Percentiles rank a stretch among this genome's conserved stretches.
These are phyloP conservation scores for Xylariales sp. DNA, from an alignment of 2,329 filamentous ascomycete species.

Conservation along the genomic window DNA sequence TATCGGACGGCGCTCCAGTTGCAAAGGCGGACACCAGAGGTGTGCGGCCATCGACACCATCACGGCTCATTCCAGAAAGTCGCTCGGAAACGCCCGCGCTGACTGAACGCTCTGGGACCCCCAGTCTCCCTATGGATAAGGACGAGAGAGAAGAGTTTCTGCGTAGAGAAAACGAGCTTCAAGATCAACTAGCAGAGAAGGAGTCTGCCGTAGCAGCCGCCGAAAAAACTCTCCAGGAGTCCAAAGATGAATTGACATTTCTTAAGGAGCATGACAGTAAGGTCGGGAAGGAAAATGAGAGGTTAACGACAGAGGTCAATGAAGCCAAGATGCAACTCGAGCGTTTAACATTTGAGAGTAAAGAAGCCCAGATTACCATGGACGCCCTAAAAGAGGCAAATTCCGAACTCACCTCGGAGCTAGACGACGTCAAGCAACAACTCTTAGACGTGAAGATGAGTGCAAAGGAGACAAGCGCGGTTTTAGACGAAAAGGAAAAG, in stretches of 20 bases:
- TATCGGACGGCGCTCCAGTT: conserved; percentile 64
- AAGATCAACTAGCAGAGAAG: conserved; percentile 94
- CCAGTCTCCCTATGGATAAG: conserved; percentile 89
- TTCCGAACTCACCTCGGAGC: conserved; percentile 86
- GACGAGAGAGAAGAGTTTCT: conserved; percentile 98
- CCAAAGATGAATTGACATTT: conserved; percentile 85
- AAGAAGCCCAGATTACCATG: conserved; percentile 97
- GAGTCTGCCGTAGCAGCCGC: conserved; percentile 82
- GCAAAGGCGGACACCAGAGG: conserved; percentile 58
- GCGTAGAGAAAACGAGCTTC: conserved; percentile 93
- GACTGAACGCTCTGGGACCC: conserved; percentile 87
- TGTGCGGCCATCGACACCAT: conserved; percentile 65
- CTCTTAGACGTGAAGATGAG: conserved; percentile 96
- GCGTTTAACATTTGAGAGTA: conserved; percentile 93
- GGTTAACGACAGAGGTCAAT: conserved; percentile 85
- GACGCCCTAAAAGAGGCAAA: conserved; percentile 97
- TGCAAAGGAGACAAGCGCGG: conserved; percentile 90
- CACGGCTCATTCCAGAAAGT: conserved; percentile 65
- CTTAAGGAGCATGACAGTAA: conserved; percentile 88
- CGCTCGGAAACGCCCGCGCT: conserved; percentile 72
- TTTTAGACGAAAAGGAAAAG: conserved; percentile 96
- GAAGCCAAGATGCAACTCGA: conserved; percentile 97
- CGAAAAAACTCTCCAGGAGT: conserved; percentile 83
- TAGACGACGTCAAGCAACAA: conserved; percentile 96
- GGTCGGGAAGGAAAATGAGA: conserved; percentile 90